These are phyloP conservation scores for Thielaviopsis ethacetica DNA, from an alignment of 2,329 filamentous ascomycete species.

Conservation along the genomic window DNA sequence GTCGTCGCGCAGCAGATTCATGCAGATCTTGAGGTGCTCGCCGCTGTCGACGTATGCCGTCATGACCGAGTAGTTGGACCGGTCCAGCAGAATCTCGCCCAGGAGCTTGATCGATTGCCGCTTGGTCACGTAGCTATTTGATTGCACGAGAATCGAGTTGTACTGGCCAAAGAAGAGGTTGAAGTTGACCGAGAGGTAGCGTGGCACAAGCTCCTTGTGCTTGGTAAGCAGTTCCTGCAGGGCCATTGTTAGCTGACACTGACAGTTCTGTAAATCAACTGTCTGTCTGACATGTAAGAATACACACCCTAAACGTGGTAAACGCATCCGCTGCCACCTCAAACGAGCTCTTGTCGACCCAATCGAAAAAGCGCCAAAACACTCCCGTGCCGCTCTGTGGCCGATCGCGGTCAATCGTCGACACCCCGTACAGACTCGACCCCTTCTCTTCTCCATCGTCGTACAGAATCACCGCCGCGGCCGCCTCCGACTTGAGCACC, in stretches of 20 bases:
- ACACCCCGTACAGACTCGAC: constrained; percentile 59
- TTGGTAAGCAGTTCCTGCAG: constrained; percentile 75
- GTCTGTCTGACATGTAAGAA: not conserved
- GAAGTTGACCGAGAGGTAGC: constrained; percentile 80
- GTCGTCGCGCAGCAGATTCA: constrained; percentile 91
- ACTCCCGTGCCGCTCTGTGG: constrained; percentile 67
- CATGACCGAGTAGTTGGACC: constrained; percentile 97
- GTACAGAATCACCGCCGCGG: constrained; percentile 81
- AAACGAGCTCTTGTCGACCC: constrained; percentile 93
- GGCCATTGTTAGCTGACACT: not conserved
- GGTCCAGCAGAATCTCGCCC: constrained; percentile 83
- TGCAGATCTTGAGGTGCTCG: constrained; percentile 93
- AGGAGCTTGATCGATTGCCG: constrained; percentile 94
- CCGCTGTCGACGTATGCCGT: constrained; percentile 89
- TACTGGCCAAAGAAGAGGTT: constrained; percentile 85
- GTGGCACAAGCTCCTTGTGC: constrained; percentile 79
- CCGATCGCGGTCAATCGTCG: constrained; percentile 58
- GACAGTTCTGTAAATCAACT: not conserved
- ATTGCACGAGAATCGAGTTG: constrained; percentile 75
- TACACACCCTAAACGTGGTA: constrained; percentile 75
- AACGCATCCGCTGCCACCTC: constrained; percentile 96
- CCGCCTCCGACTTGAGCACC: constrained; percentile 75
- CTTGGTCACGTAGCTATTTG: constrained; percentile 93
- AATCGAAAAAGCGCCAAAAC: constrained; percentile 94
- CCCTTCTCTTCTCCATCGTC: constrained; percentile 62